Percentiles rank a stretch among this genome's conserved stretches.
Conservation (phyloP, 2,329 filamentous ascomycete species). For the Aspergillus amoenus region DNA sequence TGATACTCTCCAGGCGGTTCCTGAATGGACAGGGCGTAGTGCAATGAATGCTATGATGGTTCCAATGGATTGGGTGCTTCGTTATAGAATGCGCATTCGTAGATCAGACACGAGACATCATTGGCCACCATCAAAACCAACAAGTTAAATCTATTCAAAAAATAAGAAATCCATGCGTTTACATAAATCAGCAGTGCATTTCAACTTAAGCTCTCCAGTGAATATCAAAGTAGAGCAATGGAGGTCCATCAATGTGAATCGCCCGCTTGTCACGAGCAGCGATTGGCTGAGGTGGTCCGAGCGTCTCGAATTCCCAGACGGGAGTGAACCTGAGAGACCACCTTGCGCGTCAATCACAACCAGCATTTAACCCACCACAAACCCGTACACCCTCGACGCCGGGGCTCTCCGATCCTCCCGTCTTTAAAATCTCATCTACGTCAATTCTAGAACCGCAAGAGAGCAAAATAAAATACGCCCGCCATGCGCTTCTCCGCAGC, state of each 20-base stretch:
- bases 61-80: no score
- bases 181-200: neutral
- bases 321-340: constrained; percentile 25
- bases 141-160: neutral
- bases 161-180: neutral
- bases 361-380: constrained; percentile 16
- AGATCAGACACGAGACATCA: neutral
- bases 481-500: constrained; percentile 44
- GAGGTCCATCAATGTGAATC: neutral
- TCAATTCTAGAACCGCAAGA: neutral
- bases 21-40: no score
- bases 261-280: neutral
- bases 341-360: constrained; percentile 31
- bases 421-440: no score
- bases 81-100: neutral
- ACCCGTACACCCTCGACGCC: neutral
- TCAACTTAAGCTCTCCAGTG: neutral
- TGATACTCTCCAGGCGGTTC: no score
- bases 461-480: constrained; percentile 5
- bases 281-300: constrained; percentile 32
- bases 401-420: neutral
- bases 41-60: no score
- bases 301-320: constrained; percentile 33
- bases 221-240: neutral
- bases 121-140: neutral